Conservation (phyloP, 129 eudicot genomes). For the Smallanthus sonchifolius region DNA sequence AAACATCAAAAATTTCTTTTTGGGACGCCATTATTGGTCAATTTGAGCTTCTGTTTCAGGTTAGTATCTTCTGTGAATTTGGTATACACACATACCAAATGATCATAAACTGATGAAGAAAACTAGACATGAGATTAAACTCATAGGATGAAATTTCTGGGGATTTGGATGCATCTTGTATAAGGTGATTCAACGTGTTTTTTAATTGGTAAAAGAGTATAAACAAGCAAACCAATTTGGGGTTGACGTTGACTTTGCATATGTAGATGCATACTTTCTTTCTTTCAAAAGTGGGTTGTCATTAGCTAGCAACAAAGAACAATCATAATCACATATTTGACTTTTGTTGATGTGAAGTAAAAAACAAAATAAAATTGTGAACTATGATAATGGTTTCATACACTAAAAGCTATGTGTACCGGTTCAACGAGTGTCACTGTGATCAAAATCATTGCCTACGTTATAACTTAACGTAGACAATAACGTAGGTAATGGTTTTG, state of each 20-base stretch:
- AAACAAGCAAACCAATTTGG: neutral
- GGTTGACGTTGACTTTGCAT: conserved; percentile 24
- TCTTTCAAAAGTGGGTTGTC: neutral
- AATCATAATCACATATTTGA: neutral
- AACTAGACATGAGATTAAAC: no score
- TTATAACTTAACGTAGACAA: no score
- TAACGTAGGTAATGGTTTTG: no score
- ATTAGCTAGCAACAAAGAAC: neutral
- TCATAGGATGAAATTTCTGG: neutral
- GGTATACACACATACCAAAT: neutral
- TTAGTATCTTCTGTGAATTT: conserved; percentile 7
- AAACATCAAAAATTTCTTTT: conserved; percentile 19
- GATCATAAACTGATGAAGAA: no score
- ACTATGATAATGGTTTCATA: neutral
- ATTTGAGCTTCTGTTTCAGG: neutral
- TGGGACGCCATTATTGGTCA: conserved; percentile 21
- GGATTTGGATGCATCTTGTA: neutral
- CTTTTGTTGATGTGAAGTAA: neutral
- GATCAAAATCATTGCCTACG: no score
- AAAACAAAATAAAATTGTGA: neutral
- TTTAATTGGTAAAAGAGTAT: neutral
- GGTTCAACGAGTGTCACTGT: no score
- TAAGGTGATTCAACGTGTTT: neutral
- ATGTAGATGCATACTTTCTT: neutral
- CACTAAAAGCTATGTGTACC: no score